Evolutionary conservation across 148 eudicot genomes (phyloP).

Genomic region (Chenopodium berlandieri): DNA sequence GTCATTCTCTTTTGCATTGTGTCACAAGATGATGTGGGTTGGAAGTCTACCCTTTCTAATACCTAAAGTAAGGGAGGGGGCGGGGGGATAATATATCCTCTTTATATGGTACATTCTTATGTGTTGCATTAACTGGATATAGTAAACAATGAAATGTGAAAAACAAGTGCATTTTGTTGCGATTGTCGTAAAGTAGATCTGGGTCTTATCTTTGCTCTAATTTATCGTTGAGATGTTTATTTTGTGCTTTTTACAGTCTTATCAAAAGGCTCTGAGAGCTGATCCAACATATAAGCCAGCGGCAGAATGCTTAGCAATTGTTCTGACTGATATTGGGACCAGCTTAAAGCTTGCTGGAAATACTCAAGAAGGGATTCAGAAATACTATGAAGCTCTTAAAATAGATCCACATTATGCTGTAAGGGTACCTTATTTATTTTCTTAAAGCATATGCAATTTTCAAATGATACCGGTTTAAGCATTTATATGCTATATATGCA

Average conservation of each 20-base stretch:
- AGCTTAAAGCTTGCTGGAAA: slow-evolving; percentile 98
- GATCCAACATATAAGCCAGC: slow-evolving; percentile 91
- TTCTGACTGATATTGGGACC: slow-evolving; percentile 91
- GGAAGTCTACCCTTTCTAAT: no score
- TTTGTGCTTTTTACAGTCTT: slow-evolving; percentile 56
- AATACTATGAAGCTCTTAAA: slow-evolving; percentile 94
- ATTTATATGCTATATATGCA: slow-evolving; percentile 44
- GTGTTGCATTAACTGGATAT: not conserved
- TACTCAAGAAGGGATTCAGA: slow-evolving; percentile 92
- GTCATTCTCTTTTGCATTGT: not conserved
- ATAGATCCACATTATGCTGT: slow-evolving; percentile 96
- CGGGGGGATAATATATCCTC: not conserved
- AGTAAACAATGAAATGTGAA: not conserved
- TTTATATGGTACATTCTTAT: not conserved
- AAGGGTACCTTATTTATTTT: slow-evolving; percentile 24
- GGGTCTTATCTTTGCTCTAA: not conserved
- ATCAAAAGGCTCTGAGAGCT: slow-evolving; percentile 82
- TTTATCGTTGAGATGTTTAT: slow-evolving; percentile 12
- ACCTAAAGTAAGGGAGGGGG: not conserved
- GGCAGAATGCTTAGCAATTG: slow-evolving; percentile 94
- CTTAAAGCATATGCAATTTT: slow-evolving; percentile 9
- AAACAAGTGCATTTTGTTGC: not conserved
- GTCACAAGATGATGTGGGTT: not conserved
- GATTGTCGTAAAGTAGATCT: not conserved
- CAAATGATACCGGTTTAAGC: slow-evolving; percentile 12